These are phyloP conservation scores for Saccharum spontaneum DNA, from an alignment of 176 grass and related monocot genomes.

Conservation along the genomic window DNA sequence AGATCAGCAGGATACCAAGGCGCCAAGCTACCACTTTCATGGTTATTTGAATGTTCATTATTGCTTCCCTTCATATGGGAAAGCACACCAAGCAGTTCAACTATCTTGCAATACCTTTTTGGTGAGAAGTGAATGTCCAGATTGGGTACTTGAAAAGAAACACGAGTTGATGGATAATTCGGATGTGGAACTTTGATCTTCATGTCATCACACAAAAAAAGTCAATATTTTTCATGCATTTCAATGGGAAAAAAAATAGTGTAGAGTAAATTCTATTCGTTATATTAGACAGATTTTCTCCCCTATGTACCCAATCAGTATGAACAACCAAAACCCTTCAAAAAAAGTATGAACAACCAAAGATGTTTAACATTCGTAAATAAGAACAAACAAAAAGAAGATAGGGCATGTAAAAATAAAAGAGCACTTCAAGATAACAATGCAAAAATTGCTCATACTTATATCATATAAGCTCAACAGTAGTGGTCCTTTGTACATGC, in stretches of 20 bases:
- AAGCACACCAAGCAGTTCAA: slow-evolving; percentile 72
- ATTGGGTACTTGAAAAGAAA: slow-evolving; percentile 97
- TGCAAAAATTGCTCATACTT: neutral
- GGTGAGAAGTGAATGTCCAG: slow-evolving; percentile 92
- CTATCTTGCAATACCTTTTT: slow-evolving; percentile 79
- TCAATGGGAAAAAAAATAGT: slow-evolving; percentile 15
- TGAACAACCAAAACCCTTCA: neutral
- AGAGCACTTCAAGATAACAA: neutral
- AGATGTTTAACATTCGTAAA: neutral
- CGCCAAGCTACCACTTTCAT: slow-evolving; percentile 39
- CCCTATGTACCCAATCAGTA: neutral
- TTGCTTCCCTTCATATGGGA: slow-evolving; percentile 51
- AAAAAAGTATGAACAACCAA: neutral
- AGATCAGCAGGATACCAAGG: slow-evolving; percentile 95
- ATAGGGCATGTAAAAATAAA: neutral
- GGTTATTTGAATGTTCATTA: slow-evolving; percentile 46
- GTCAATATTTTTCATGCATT: slow-evolving; percentile 25
- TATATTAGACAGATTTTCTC: neutral
- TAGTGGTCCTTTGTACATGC: neutral
- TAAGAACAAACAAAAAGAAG: neutral
- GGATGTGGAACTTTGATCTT: slow-evolving; percentile 96
- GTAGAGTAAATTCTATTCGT: neutral
- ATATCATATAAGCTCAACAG: neutral
- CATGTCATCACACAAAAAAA: slow-evolving; percentile 33
- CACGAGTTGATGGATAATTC: slow-evolving; percentile 82